Base-by-base conservation (phyloP, 306 rosid species). In the Senna siamea region DNA sequence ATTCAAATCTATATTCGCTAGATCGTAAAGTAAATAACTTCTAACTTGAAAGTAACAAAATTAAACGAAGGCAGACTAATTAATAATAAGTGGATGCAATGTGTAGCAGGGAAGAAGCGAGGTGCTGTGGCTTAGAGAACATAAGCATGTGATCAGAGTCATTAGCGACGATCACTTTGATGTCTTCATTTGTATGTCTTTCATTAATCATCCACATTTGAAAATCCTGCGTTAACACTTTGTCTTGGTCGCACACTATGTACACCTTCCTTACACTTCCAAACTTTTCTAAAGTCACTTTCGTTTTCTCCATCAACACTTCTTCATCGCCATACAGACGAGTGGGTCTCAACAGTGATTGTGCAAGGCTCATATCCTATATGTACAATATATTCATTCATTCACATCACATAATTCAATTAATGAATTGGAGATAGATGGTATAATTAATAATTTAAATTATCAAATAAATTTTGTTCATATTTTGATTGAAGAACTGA, bases 101-200 rank as follows among this genome's bases (percentile, higher is more conserved):
- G 35, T 67, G 64, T 5, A 60, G 68, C 71, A 85, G 88, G 55
- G 14, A 11, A 1, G 70, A 76, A 75, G 48, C 77, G 12, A 87
- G 70, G 34, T 68, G 56, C 9, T 32, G 14, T 0, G 91, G 85
- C 48, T 70, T 74, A 1, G 87, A 82, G 44, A 87, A 64, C 89
- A 89, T 85, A 18, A 78, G 66, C 94, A 85, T 89, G 54, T 86
- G 88, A 79, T 85, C 88, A 22, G 86, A 77, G 5, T 9, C 82
- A 26, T 26, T 26, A 14, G 32, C 19, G 19, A 89, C 28, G 20
- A 89, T 68, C 23, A 78, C 71, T 63, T 80, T 80, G 17, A 83
- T 80, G 9, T 85, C 79, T 6, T 41, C 38, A 0, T 77, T 32
- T 1, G 87, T 85, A 41, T 80, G 83, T 7, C 8, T 14, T 7